phyloP scores from a whole-genome alignment of 257 asterid species.

The Phtheirospermum japonicum region DNA sequence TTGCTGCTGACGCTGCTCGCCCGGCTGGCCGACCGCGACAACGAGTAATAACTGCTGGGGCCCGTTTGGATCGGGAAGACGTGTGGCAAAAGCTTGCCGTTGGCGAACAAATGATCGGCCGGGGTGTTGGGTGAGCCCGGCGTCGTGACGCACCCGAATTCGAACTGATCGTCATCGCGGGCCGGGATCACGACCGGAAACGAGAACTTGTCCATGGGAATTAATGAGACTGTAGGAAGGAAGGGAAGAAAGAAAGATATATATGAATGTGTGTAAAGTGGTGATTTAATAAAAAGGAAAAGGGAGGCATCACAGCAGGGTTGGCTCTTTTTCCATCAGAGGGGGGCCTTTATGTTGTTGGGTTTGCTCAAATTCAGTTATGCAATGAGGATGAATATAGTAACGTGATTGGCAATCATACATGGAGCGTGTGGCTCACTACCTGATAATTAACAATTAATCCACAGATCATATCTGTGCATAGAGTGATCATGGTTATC shows the following conservation, averaged over 20 bases:
- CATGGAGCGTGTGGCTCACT: not conserved
- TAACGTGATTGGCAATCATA: not conserved
- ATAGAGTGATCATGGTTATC: too few species aligned
- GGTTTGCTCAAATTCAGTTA: constrained; percentile 4
- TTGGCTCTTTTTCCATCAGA: constrained; percentile 34
- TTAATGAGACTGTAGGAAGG: too few species aligned
- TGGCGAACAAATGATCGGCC: constrained; percentile 69
- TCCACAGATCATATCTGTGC: too few species aligned
- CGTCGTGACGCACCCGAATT: constrained; percentile 35
- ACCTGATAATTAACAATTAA: too few species aligned
- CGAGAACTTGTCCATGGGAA: constrained; percentile 41
- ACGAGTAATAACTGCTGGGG: constrained; percentile 20
- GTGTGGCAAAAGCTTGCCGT: constrained; percentile 78
- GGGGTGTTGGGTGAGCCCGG: constrained; percentile 62
- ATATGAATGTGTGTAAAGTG: not conserved
- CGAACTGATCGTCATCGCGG: constrained; percentile 35
- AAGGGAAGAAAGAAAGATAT: not conserved
- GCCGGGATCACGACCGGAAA: constrained; percentile 37
- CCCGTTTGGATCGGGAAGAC: constrained; percentile 41
- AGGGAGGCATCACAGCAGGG: too few species aligned
- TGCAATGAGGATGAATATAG: not conserved
- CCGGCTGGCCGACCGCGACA: constrained; percentile 62
- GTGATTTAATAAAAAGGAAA: too few species aligned
- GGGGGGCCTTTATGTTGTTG: constrained; percentile 51
- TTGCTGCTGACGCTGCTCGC: constrained; percentile 56